phyloP scores from a whole-genome alignment of 352 stramenopile species.

The Achlya hypogyna region DNA sequence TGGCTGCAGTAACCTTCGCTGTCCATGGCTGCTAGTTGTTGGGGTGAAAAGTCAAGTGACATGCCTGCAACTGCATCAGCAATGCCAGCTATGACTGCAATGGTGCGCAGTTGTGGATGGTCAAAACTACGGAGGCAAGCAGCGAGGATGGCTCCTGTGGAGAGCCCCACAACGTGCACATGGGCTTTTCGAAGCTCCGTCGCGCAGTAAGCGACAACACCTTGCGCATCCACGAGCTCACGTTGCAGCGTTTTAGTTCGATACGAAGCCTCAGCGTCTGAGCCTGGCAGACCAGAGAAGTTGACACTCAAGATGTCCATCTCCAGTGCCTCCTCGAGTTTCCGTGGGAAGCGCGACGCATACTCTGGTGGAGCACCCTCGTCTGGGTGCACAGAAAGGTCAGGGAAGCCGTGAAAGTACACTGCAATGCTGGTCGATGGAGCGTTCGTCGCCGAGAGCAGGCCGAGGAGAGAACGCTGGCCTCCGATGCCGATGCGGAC shows the following conservation, averaged over 20 bases:
- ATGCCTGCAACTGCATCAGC: conserved; percentile 40
- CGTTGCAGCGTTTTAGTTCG: conserved; percentile 44
- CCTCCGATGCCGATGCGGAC: neutral
- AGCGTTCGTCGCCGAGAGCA: neutral
- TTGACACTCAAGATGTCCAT: conserved; percentile 52
- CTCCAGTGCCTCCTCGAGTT: conserved; percentile 34
- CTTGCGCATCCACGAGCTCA: conserved; percentile 42
- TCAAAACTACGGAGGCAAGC: conserved; percentile 34
- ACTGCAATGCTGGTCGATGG: conserved; percentile 21
- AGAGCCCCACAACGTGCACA: conserved; percentile 58
- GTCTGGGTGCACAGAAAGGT: conserved; percentile 54
- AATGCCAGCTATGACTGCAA: conserved; percentile 50
- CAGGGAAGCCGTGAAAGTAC: conserved; percentile 69
- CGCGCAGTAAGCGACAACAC: conserved; percentile 31
- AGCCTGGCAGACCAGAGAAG: conserved; percentile 55
- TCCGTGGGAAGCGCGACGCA: conserved; percentile 44
- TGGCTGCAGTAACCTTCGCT: conserved; percentile 45
- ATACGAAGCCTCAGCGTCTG: conserved; percentile 39
- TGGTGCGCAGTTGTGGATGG: conserved; percentile 13
- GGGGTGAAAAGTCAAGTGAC: conserved; percentile 42
- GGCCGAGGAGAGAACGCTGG: neutral
- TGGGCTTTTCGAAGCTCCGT: conserved; percentile 24
- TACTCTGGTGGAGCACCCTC: conserved; percentile 28
- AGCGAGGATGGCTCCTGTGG: conserved; percentile 59
- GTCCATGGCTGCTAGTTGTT: conserved; percentile 38